Evolutionary conservation across 371 early-diverging fungal species (phyloP), one percentile per base, ranked within the genome.

Genomic region (Mortierella sp.): DNA sequence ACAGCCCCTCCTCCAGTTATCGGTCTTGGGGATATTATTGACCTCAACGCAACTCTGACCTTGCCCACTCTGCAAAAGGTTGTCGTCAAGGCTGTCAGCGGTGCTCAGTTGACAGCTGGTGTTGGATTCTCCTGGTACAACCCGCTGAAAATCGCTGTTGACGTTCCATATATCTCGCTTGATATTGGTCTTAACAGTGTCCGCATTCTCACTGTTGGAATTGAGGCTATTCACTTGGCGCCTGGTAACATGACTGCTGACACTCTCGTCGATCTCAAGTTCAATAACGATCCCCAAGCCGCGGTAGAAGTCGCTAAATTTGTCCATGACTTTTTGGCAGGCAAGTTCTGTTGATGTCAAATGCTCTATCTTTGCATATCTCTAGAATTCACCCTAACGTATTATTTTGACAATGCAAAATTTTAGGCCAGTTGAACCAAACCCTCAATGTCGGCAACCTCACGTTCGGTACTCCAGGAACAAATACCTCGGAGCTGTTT

Each of bases 111-210:
- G 64, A 72, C 70, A 9, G 75, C 70, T 9, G 80, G 80, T 35
- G 69, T 75, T 47, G 80, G 72, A n/a, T 80, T 80, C 62, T 51
- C 75, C 0, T 80, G 80, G 80, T 54, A 75, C 43, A 80, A 80
- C 69, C 80, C 80, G 32, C 59, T 75, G 64, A 75, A 68, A 51
- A 22, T 80, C 59, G 75, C 22, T 39, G 26, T 80, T 51, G 80
- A 80, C 43, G 45, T 80, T 39, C 80, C 80, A 32, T 75, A 71
- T 26, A 5, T 75, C 32, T 64, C 72, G 30, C 18, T 75, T 28
- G 80, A 80, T 40, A n/a, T 80, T 30, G 80, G 75, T 22, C 32
- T 80, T 32, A 75, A 80, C 54, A 66, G 75, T 6, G 72, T 72
- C 24, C 75, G 68, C 24, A 45, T 80, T 11, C 60, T 66, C 30